Percentiles rank a stretch among this genome's conserved stretches.
These are phyloP conservation scores for Nakaseomyces nivariensis DNA, from an alignment of 1,139 yeast species.

Conservation along the genomic window DNA sequence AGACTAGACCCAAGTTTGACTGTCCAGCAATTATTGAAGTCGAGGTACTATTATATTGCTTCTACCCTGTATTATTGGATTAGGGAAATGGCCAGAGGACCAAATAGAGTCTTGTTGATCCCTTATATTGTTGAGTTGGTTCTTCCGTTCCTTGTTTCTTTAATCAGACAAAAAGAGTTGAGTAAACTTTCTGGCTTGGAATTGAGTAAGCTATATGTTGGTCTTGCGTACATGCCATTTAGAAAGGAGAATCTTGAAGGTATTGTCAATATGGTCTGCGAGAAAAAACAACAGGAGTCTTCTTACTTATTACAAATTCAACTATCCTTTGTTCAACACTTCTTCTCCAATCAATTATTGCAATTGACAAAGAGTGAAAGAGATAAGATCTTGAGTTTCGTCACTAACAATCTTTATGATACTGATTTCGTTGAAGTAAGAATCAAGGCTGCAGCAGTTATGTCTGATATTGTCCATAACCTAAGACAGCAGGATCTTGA, in stretches of 20 bases:
- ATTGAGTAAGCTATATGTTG: conserved; percentile 44
- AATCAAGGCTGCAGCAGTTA: conserved; percentile 61
- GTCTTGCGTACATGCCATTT: conserved; percentile 51
- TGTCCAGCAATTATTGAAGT: conserved; percentile 30
- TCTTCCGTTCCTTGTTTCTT: conserved; percentile 60
- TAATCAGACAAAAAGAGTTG: conserved; percentile 70
- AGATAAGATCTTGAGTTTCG: conserved; percentile 40
- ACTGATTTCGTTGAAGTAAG: conserved; percentile 62
- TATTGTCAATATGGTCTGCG: conserved; percentile 44
- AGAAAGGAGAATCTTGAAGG: conserved; percentile 36
- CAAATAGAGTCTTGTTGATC: conserved; percentile 31
- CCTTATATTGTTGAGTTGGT: conserved; percentile 38
- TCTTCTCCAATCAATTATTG: conserved; percentile 65
- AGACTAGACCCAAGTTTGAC: conserved; percentile 10
- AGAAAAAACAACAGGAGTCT: conserved; percentile 30
- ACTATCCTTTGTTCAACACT: conserved; percentile 61
- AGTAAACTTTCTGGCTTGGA: conserved; percentile 62
- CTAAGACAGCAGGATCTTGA: conserved; percentile 39
- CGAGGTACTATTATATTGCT: conserved; percentile 32
- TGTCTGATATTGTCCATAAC: conserved; percentile 76
- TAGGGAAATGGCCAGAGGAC: conserved; percentile 22
- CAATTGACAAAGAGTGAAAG: conserved; percentile 44
- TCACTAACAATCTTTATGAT: conserved; percentile 48
- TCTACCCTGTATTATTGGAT: conserved; percentile 30
- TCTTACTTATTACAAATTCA: conserved; percentile 63